phyloP scores from a whole-genome alignment of 2,329 filamentous ascomycete species.

The Xylariaceae sp. region DNA sequence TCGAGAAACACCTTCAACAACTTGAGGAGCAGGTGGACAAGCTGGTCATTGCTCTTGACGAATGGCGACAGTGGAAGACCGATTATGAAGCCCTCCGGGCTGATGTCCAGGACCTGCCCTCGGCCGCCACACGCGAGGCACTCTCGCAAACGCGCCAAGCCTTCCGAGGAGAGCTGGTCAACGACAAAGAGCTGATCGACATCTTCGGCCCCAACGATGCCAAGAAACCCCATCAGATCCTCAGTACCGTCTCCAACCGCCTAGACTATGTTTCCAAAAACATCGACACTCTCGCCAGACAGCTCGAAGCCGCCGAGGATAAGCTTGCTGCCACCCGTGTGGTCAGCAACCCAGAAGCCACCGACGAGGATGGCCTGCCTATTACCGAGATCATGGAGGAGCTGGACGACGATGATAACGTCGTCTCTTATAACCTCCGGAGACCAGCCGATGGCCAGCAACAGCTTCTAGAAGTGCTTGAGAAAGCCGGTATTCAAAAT shows the following conservation, averaged over 20 bases:
- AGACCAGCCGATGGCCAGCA: constrained; percentile 64
- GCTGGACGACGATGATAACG: constrained; percentile 84
- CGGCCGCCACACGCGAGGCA: constrained; percentile 46
- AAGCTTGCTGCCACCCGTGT: constrained; percentile 63
- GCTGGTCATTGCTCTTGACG: constrained; percentile 70
- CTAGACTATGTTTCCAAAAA: constrained; percentile 90
- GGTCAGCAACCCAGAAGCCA: constrained; percentile 55
- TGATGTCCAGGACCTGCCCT: constrained; percentile 60
- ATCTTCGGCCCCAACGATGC: constrained; percentile 42
- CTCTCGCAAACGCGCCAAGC: constrained; percentile 55
- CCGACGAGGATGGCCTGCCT: constrained; percentile 67
- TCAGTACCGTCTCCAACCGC: constrained; percentile 65
- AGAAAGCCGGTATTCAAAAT: constrained; percentile 69
- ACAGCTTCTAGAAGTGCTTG: constrained; percentile 66
- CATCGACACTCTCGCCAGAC: constrained; percentile 57
- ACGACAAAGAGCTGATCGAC: constrained; percentile 52
- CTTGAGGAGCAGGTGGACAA: constrained; percentile 74
- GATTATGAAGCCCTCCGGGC: constrained; percentile 90
- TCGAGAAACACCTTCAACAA: constrained; percentile 70
- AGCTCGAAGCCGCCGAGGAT: constrained; percentile 62
- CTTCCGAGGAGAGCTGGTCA: constrained; percentile 62
- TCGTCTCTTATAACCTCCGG: constrained; percentile 64
- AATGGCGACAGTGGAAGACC: constrained; percentile 88
- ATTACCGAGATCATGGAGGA: constrained; percentile 91
- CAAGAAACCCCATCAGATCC: constrained; percentile 59